Conservation (phyloP, 2,329 filamentous ascomycete species). For the Trichothecium sympodiale region DNA sequence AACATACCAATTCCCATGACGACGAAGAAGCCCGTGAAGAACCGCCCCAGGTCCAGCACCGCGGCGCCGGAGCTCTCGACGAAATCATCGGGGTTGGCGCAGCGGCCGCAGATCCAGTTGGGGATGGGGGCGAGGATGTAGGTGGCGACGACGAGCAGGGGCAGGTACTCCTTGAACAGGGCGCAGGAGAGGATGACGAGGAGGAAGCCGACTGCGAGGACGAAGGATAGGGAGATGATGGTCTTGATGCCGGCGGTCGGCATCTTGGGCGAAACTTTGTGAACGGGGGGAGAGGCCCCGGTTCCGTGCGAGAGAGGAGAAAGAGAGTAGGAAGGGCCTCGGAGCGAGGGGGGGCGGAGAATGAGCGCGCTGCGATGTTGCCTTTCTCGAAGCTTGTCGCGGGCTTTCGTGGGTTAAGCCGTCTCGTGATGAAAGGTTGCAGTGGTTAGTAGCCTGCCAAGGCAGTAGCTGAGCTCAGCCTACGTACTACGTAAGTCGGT, state of each 20-base stretch:
- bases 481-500: constrained; percentile 1
- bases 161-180: constrained; percentile 88
- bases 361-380: too few relatives aligned
- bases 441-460: neutral
- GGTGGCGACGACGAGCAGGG: constrained; percentile 88
- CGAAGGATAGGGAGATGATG: constrained; percentile 97
- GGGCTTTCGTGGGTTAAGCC: too few relatives aligned
- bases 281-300: too few relatives aligned
- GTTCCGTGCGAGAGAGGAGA: too few relatives aligned
- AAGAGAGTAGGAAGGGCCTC: too few relatives aligned
- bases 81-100: constrained; percentile 89
- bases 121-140: constrained; percentile 89
- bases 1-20: constrained; percentile 91
- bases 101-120: constrained; percentile 90
- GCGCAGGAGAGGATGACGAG: constrained; percentile 97
- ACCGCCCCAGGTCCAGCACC: constrained; percentile 85
- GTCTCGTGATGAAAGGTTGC: neutral
- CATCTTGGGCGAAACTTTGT: constrained; percentile 29
- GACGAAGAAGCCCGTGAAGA: constrained; percentile 89
- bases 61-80: constrained; percentile 74
- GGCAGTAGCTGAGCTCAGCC: neutral
- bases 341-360: too few relatives aligned
- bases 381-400: too few relatives aligned
- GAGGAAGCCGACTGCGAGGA: constrained; percentile 96
- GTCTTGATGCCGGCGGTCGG: constrained; percentile 89